These are phyloP conservation scores for Dittrichia graveolens DNA, from an alignment of 129 eudicot species.

Conservation along the genomic window DNA sequence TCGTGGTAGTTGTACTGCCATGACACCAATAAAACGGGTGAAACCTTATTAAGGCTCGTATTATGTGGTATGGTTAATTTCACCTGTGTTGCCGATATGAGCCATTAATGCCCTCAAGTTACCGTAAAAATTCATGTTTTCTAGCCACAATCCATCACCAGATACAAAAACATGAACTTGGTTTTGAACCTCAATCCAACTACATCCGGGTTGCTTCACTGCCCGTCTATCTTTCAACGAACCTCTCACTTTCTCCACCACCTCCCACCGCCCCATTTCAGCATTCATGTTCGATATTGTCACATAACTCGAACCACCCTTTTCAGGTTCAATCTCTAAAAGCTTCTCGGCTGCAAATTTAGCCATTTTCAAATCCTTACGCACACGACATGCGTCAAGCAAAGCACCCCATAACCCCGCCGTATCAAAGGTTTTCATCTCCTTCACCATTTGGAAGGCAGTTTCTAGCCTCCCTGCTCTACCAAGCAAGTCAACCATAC, in stretches of 20 bases:
- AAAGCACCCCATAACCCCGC: constrained; percentile 69
- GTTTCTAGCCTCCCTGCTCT: constrained; percentile 58
- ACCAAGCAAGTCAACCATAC: constrained; percentile 63
- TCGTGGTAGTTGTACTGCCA: background rate
- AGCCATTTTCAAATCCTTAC: constrained; percentile 49
- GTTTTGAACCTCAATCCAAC: constrained; percentile 61
- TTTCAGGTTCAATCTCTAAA: constrained; percentile 48
- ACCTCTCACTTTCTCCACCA: constrained; percentile 49
- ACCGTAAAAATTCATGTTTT: constrained; percentile 15
- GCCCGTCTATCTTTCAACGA: constrained; percentile 37
- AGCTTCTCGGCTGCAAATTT: constrained; percentile 50
- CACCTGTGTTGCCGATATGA: constrained; percentile 24
- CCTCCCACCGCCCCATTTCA: constrained; percentile 58
- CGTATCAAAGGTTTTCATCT: constrained; percentile 41
- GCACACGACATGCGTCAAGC: constrained; percentile 42
- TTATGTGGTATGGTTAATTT: constrained; percentile 3
- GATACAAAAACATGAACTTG: constrained; percentile 44
- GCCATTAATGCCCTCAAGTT: constrained; percentile 14
- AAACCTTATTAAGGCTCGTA: background rate
- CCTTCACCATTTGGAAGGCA: constrained; percentile 41
- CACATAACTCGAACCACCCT: constrained; percentile 45
- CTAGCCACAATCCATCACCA: constrained; percentile 21
- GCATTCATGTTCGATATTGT: constrained; percentile 55
- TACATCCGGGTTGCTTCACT: constrained; percentile 57
- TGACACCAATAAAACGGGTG: background rate